Base-by-base conservation (phyloP, 805 yeast species). In the Wickerhamiella dianesei region DNA sequence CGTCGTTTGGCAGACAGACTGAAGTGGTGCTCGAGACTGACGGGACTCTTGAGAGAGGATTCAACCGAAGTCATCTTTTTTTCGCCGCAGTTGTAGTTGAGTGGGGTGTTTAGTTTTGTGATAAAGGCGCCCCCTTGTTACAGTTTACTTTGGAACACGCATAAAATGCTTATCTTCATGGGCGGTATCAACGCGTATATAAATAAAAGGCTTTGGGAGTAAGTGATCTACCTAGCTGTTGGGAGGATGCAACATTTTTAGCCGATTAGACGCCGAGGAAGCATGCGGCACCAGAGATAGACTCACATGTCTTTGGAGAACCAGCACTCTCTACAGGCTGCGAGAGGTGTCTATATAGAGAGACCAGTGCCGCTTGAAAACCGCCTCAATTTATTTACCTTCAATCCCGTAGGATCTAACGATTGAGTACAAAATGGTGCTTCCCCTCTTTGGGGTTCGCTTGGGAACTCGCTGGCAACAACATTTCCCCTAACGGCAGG, bases 11-110 rank as follows among this genome's bases (percentile, higher is more conserved):
- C 59, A 17, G 50, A 41, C 17, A 46, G 47, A 18, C 56, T 53
- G 19, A 56, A 44, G 44, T 56, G 53, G 50, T 56, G 58, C 37
- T 49, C 52, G 5, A 57, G 44, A 35, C 49, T 48, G 22, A 39
- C 25, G 8, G 41, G 41, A 39, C 20, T 4, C 41, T 21, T 19
- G n/a, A 39, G 32, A 25, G 32, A 6, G 32, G 32, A 25, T 25
- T 25, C 32, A 25, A 25, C 6, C 32, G 9, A 25, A 25, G 12
- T 25, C 32, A 25, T n/a, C n/a, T n/a, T n/a, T n/a, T n/a, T n/a
- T n/a, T n/a, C n/a, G n/a, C n/a, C n/a, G n/a, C n/a, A n/a, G n/a
- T n/a, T n/a, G n/a, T n/a, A n/a, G n/a, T n/a, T n/a, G n/a, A n/a
- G n/a, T n/a, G n/a, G n/a, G n/a, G n/a, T n/a, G n/a, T n/a, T n/a